Conservation (phyloP, 2,329 filamentous ascomycete species). For the Coniella lustricola region DNA sequence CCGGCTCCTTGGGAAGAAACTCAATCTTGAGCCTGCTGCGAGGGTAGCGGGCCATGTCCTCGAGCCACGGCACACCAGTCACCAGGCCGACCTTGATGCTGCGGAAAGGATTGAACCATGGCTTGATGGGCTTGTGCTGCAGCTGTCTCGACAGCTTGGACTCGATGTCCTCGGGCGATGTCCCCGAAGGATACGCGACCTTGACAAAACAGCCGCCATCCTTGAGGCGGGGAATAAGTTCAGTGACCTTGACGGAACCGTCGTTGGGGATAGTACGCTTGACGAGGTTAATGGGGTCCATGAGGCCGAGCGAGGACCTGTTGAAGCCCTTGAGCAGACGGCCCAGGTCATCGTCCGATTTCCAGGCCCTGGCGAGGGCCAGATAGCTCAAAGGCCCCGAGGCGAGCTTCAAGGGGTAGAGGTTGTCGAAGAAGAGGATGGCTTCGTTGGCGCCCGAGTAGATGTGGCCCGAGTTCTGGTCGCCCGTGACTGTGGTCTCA, state of each 20-base stretch:
- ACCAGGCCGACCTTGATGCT: slow-evolving; percentile 67
- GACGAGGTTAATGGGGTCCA: slow-evolving; percentile 47
- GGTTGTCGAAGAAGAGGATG: slow-evolving; percentile 84
- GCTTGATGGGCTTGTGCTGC: slow-evolving; percentile 63
- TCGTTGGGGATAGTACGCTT: slow-evolving; percentile 53
- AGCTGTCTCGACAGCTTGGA: slow-evolving; percentile 54
- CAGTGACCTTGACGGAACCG: slow-evolving; percentile 59
- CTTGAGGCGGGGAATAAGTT: slow-evolving; percentile 77
- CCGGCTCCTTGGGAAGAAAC: slow-evolving; percentile 68
- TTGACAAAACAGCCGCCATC: slow-evolving; percentile 94
- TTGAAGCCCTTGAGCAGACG: slow-evolving; percentile 47
- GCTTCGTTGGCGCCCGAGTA: slow-evolving; percentile 67
- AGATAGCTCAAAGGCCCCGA: slow-evolving; percentile 19
- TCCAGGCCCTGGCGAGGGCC: slow-evolving; percentile 39
- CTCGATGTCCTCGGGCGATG: slow-evolving; percentile 16
- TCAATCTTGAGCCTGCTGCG: slow-evolving; percentile 72
- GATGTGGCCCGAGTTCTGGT: slow-evolving; percentile 75
- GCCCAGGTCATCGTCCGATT: slow-evolving; percentile 41
- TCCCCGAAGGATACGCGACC: slow-evolving; percentile 48
- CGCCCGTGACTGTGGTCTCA: slow-evolving; percentile 42
- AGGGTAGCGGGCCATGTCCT: slow-evolving; percentile 69
- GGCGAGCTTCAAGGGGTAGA: slow-evolving; percentile 72
- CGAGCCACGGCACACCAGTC: slow-evolving; percentile 82
- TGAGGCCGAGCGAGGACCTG: slow-evolving; percentile 39
- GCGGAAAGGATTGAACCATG: slow-evolving; percentile 84